Evolutionary conservation across 768 basidiomycete species (phyloP).

Genomic region (Hortiboletus campestris): DNA sequence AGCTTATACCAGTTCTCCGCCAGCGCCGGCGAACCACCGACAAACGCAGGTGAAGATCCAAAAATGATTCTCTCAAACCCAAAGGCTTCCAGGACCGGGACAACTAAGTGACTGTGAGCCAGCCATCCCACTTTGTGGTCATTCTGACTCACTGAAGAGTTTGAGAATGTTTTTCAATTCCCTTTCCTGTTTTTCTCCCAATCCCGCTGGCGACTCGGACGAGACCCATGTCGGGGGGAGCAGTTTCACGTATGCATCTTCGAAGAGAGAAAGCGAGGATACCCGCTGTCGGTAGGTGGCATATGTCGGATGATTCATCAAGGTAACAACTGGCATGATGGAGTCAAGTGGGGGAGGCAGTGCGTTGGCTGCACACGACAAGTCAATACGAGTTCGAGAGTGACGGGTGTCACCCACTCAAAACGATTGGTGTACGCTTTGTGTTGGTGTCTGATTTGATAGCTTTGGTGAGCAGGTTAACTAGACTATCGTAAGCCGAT

Average conservation of each 20-base stretch:
- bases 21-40: constrained; percentile 44
- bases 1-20: constrained; percentile 79
- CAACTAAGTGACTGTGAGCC: constrained; percentile 46
- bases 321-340: constrained; percentile 67
- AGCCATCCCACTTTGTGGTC: neutral
- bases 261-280: constrained; percentile 71
- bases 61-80: constrained; percentile 82
- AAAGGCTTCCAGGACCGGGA: constrained; percentile 81
- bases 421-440: constrained; percentile 55
- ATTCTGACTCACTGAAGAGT: constrained; percentile 70
- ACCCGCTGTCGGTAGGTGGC: constrained; percentile 68
- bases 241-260: constrained; percentile 71
- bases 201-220: constrained; percentile 37
- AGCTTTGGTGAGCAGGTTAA: constrained; percentile 69
- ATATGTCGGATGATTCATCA: constrained; percentile 78
- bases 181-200: constrained; percentile 38
- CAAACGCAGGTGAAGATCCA: constrained; percentile 69
- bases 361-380: constrained; percentile 56
- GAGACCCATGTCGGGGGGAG: constrained; percentile 74
- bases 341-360: constrained; percentile 78
- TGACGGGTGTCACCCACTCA: constrained; percentile 45
- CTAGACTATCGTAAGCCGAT: constrained; percentile 60
- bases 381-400: neutral
- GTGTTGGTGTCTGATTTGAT: constrained; percentile 28
- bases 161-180: constrained; percentile 64